Conservation (phyloP, 1,284 basidiomycete species). For the Papiliotrema nemorosa region DNA sequence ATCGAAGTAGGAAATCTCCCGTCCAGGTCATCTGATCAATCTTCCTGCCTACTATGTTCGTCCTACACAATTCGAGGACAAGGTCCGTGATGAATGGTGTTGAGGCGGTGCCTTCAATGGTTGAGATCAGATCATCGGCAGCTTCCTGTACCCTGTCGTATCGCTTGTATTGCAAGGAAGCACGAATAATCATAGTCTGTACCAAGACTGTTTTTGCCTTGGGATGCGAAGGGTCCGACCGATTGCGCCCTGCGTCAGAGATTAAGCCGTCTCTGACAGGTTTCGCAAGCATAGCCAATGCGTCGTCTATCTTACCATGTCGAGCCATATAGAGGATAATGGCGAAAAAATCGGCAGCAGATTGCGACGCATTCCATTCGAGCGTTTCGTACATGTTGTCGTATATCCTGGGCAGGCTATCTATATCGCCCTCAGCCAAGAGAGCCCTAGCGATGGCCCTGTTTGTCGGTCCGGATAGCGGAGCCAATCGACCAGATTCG, state of each 20-base stretch:
- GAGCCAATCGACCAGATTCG: not conserved
- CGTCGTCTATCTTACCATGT: not conserved
- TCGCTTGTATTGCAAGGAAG: not conserved
- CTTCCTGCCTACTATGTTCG: not conserved
- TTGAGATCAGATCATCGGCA: not conserved
- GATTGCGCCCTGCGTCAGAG: not conserved
- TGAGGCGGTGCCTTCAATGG: not conserved
- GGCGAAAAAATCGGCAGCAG: slow-evolving; percentile 1
- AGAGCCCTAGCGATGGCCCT: not conserved
- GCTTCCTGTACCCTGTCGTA: not conserved
- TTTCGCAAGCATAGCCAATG: not conserved
- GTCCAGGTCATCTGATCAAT: slow-evolving; percentile 1
- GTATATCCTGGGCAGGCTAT: not conserved
- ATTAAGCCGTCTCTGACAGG: not conserved
- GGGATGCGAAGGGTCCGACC: not conserved
- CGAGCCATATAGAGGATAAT: slow-evolving; percentile 2
- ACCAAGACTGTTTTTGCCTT: slow-evolving; percentile 4
- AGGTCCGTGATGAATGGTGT: not conserved
- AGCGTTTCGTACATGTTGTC: not conserved
- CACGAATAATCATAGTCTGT: not conserved
- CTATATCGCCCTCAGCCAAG: slow-evolving; percentile 1
- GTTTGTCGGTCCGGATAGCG: not conserved
- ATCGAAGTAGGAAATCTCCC: not conserved
- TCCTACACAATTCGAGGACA: not conserved
- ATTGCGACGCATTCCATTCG: not conserved